Evolutionary conservation across 306 rosid species (phyloP).

Genomic region (Dryas alaskensis): DNA sequence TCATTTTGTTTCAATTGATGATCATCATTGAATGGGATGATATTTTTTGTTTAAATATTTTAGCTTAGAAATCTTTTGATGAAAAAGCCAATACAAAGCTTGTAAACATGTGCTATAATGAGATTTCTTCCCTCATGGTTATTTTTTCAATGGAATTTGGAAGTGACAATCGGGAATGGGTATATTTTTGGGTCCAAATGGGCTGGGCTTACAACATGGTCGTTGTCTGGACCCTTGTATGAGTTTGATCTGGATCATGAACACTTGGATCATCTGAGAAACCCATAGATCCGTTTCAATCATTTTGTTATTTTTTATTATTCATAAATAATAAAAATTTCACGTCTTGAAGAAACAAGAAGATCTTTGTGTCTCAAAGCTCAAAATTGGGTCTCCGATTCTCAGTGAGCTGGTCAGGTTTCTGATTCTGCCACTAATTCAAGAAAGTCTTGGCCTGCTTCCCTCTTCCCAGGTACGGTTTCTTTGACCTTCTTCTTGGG

Average conservation of each 20-base stretch:
- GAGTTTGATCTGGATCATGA: neutral
- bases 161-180: neutral
- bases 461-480: neutral
- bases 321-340: neutral
- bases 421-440: neutral
- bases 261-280: neutral
- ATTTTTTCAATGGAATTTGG: neutral
- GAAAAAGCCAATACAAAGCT: neutral
- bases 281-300: neutral
- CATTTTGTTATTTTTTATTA: neutral
- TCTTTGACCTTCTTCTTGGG: neutral
- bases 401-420: neutral
- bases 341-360: neutral
- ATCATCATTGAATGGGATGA: conserved; percentile 16
- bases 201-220: neutral
- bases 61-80: neutral
- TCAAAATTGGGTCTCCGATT: neutral
- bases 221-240: neutral
- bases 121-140: neutral
- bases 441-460: neutral
- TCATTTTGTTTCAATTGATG: conserved; percentile 29
- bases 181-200: too few species aligned
- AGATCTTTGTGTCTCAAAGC: neutral
- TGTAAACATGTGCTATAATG: too few species aligned
- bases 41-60: neutral